Evolutionary conservation across 176 grass and related monocot species (phyloP).

Genomic region (Phyllostachys edulis): DNA sequence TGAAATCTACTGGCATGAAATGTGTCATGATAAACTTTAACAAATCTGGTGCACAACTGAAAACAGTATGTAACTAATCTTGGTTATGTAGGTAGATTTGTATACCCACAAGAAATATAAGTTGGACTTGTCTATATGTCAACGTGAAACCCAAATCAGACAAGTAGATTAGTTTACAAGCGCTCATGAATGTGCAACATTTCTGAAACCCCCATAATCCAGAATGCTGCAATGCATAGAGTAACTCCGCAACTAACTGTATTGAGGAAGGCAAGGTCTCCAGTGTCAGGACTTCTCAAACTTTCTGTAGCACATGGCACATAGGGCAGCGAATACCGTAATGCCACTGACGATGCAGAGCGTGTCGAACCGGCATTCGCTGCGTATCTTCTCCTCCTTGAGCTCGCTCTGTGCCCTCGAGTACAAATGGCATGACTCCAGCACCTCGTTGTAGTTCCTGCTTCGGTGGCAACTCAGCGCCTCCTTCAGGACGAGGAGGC

Average conservation of each 20-base stretch:
- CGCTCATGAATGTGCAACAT: background rate
- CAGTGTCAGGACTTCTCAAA: background rate
- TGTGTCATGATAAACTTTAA: background rate
- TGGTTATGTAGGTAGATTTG: background rate
- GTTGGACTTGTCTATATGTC: background rate
- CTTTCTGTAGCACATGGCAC: slow-evolving; percentile 40
- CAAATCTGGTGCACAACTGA: background rate
- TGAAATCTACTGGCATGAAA: slow-evolving; percentile 5
- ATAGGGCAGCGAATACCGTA: slow-evolving; percentile 20
- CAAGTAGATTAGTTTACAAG: background rate
- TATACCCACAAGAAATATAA: background rate
- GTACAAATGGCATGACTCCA: slow-evolving; percentile 44
- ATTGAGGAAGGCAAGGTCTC: too few species aligned
- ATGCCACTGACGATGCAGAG: slow-evolving; percentile 37
- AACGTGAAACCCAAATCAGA: background rate
- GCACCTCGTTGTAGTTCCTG: slow-evolving; percentile 37
- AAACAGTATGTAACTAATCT: background rate
- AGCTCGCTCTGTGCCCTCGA: slow-evolving; percentile 41
- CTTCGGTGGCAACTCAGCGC: slow-evolving; percentile 39
- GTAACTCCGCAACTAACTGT: background rate
- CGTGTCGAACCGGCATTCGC: slow-evolving; percentile 37
- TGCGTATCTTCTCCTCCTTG: slow-evolving; percentile 45
- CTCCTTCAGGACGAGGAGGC: slow-evolving; percentile 43
- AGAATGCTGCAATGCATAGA: background rate
- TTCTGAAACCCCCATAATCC: background rate